A percentile compares a stretch with the other conserved stretches of the same genome.
phyloP scores from a whole-genome alignment of 805 yeast species.

The Saccharomycopsis oosterbeekiorum region DNA sequence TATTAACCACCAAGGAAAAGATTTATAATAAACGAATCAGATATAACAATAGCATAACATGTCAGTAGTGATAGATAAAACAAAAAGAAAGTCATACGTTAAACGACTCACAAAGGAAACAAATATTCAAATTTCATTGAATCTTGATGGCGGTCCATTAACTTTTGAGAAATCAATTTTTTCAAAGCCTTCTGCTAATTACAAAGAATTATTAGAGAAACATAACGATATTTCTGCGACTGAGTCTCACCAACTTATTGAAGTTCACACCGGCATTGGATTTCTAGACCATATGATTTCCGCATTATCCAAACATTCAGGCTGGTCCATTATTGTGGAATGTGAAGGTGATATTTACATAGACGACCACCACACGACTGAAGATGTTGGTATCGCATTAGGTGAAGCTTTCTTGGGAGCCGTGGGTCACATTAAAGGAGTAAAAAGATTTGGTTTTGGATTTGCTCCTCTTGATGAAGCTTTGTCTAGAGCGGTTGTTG shows the following conservation, averaged over 20 bases:
- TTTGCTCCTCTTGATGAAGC: slow-evolving; percentile 98
- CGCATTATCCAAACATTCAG: slow-evolving; percentile 93
- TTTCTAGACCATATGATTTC: slow-evolving; percentile 96
- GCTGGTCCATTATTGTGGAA: slow-evolving; percentile 86
- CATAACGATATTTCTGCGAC: slow-evolving; percentile 54
- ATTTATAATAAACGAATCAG: neutral
- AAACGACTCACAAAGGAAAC: slow-evolving; percentile 84
- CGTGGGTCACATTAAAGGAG: slow-evolving; percentile 80
- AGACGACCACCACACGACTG: slow-evolving; percentile 96
- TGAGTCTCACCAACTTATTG: slow-evolving; percentile 62
- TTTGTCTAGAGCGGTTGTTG: slow-evolving; percentile 90
- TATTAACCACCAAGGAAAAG: neutral
- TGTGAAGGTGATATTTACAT: slow-evolving; percentile 92
- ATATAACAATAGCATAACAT: neutral
- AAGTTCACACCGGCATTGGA: slow-evolving; percentile 86
- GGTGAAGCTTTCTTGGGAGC: slow-evolving; percentile 88
- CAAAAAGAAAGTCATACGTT: slow-evolving; percentile 24
- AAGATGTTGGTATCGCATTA: slow-evolving; percentile 88
- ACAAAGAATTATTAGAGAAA: slow-evolving; percentile 22
- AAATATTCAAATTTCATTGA: slow-evolving; percentile 74
- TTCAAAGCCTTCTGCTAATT: slow-evolving; percentile 21
- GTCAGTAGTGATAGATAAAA: slow-evolving; percentile 4
- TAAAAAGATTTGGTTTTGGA: slow-evolving; percentile 85
- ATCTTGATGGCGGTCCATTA: slow-evolving; percentile 79
- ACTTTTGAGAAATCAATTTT: slow-evolving; percentile 53